A percentile compares a stretch with the other conserved stretches of the same genome.
These are phyloP conservation scores for Ambrosiella beaveri DNA, from an alignment of 2,329 filamentous ascomycete species.

Conservation along the genomic window DNA sequence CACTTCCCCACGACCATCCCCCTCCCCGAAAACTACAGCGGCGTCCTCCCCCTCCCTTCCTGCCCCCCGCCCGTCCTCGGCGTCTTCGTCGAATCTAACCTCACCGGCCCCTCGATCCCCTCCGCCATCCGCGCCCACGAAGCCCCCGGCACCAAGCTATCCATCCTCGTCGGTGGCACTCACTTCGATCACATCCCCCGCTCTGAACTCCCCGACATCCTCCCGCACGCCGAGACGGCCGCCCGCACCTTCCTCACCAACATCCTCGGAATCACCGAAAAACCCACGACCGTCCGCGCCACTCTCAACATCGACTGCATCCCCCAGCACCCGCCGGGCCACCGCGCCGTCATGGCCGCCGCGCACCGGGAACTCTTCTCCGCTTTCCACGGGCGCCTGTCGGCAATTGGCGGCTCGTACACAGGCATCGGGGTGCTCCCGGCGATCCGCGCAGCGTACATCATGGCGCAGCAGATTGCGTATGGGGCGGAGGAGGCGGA, in stretches of 20 bases:
- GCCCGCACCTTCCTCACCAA: slow-evolving; percentile 55
- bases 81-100: slow-evolving; percentile 77
- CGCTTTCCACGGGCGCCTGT: slow-evolving; percentile 44
- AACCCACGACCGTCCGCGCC: slow-evolving; percentile 31
- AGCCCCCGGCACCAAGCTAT: slow-evolving; percentile 61
- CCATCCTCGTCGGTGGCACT: slow-evolving; percentile 88
- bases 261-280: slow-evolving; percentile 23
- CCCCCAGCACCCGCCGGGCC: slow-evolving; percentile 76
- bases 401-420: slow-evolving; percentile 43
- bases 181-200: slow-evolving; percentile 50
- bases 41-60: slow-evolving; percentile 74
- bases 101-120: slow-evolving; percentile 31
- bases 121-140: slow-evolving; percentile 18
- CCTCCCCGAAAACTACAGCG: slow-evolving; percentile 53
- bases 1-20: slow-evolving; percentile 55
- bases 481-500: neutral
- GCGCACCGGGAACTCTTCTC: slow-evolving; percentile 37
- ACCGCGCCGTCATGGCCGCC: slow-evolving; percentile 41
- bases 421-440: slow-evolving; percentile 33
- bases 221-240: slow-evolving; percentile 47
- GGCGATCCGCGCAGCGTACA: slow-evolving; percentile 32
- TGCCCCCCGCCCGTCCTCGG: slow-evolving; percentile 69
- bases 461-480: slow-evolving; percentile 25
- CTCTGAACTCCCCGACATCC: slow-evolving; percentile 30
- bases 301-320: slow-evolving; percentile 59